Conservation (phyloP, 2,329 filamentous ascomycete genomes). For the Xylaria sp. region DNA sequence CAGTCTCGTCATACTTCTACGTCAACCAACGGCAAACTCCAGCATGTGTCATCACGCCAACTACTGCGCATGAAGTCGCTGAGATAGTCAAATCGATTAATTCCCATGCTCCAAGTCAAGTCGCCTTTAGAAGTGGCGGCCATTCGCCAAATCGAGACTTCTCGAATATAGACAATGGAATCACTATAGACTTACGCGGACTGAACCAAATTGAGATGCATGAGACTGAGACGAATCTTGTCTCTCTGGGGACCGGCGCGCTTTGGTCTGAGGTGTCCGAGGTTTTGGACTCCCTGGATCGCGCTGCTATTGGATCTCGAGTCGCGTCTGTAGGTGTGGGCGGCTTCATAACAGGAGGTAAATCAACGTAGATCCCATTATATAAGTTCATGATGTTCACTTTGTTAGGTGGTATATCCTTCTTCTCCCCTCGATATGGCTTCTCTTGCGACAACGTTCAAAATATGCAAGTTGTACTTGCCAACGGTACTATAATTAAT, state of each 20-base stretch:
- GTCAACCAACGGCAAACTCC: conserved; percentile 5
- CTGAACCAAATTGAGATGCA: conserved; percentile 4
- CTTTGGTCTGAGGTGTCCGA: conserved; percentile 9
- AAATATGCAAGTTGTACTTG: conserved; percentile 13
- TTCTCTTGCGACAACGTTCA: conserved; percentile 12
- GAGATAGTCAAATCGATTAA: neutral
- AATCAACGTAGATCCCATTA: neutral
- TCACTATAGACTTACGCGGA: conserved; percentile 14
- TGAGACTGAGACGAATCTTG: neutral
- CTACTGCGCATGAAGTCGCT: conserved; percentile 3
- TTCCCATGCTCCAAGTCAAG: neutral
- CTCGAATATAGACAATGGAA: conserved; percentile 4
- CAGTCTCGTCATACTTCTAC: conserved; percentile 13
- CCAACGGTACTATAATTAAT: conserved; percentile 8
- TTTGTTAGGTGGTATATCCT: conserved; percentile 13
- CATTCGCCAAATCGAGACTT: conserved; percentile 14
- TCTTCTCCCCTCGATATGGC: conserved; percentile 3
- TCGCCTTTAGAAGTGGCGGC: conserved; percentile 7
- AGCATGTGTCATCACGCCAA: neutral
- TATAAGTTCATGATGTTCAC: neutral
- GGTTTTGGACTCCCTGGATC: neutral
- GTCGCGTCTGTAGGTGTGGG: conserved; percentile 14
- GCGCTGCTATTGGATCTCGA: conserved; percentile 10
- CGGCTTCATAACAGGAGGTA: conserved; percentile 18
- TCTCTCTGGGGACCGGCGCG: conserved; percentile 3